Evolutionary conservation across 768 basidiomycete species (phyloP).

Genomic region (Suillus subalutaceus): DNA sequence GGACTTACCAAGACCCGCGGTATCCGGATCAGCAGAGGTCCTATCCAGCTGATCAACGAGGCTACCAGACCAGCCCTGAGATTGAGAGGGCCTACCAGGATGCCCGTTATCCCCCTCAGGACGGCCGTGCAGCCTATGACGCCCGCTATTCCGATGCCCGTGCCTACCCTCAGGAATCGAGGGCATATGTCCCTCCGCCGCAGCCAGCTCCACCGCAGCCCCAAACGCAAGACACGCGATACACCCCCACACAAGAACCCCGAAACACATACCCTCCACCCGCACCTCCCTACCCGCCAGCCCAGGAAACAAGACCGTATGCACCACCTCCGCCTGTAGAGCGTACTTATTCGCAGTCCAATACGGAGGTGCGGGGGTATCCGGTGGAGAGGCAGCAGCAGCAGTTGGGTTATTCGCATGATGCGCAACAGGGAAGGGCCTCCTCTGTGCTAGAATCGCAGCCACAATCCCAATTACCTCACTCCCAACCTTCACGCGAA

Average conservation of each 20-base stretch:
- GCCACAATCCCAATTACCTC: conserved; percentile 17
- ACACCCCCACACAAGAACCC: not conserved
- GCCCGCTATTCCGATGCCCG: not conserved
- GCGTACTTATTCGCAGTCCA: not conserved
- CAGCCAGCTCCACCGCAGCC: conserved; percentile 25
- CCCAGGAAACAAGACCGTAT: not conserved
- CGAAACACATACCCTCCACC: not conserved
- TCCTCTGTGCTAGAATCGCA: conserved; percentile 17
- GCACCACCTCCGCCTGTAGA: not conserved
- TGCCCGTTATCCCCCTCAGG: not conserved
- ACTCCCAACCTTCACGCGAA: conserved; percentile 15
- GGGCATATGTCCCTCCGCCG: not conserved
- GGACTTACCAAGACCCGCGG: not conserved
- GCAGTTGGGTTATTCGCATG: conserved; percentile 10
- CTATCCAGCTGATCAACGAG: not conserved
- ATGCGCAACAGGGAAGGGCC: conserved; percentile 22
- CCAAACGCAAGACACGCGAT: conserved; percentile 21
- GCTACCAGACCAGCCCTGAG: not conserved
- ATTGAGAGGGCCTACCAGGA: not conserved
- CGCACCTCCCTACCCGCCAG: not conserved
- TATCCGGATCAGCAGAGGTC: not conserved
- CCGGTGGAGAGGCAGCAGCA: conserved; percentile 7
- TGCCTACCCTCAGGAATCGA: not conserved
- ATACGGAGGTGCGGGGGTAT: not conserved
- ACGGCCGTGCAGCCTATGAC: not conserved